These are phyloP conservation scores for Olyra latifolia DNA, from an alignment of 176 grass and related monocot species.

Conservation along the genomic window DNA sequence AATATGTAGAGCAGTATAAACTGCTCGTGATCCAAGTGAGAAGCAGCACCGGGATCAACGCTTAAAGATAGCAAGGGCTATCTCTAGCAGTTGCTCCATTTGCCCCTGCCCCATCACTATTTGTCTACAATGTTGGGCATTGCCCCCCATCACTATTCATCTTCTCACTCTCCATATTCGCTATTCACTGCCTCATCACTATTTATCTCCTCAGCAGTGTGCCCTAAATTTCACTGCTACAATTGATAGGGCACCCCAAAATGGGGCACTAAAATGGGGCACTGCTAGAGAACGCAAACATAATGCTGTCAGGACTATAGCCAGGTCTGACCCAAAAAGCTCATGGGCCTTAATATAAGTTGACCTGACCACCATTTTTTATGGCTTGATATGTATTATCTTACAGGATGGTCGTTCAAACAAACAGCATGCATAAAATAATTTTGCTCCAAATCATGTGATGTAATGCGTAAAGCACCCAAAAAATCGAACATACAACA, in stretches of 20 bases:
- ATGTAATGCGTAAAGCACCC: neutral
- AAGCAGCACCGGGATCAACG: neutral
- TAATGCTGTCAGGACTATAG: neutral
- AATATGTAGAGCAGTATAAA: constrained; percentile 1
- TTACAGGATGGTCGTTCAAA: neutral
- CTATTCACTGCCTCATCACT: no score
- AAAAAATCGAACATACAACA: constrained; percentile 2
- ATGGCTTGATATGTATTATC: neutral
- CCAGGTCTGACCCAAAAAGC: neutral
- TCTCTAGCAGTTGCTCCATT: no score
- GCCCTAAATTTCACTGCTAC: no score
- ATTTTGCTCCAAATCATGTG: neutral
- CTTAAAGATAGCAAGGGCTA: neutral
- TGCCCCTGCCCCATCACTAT: no score
- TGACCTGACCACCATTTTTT: neutral
- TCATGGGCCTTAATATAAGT: neutral
- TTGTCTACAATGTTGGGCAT: no score
- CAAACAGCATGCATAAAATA: neutral
- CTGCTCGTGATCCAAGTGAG: constrained; percentile 4
- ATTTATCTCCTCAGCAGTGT: no score
- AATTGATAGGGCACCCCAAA: no score
- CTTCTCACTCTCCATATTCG: no score
- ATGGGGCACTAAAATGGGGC: no score
- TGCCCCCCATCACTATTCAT: no score
- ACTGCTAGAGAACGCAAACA: neutral